Evolutionary conservation across 2,329 filamentous ascomycete species (phyloP).

Genomic region (Neofusicoccum ribis): DNA sequence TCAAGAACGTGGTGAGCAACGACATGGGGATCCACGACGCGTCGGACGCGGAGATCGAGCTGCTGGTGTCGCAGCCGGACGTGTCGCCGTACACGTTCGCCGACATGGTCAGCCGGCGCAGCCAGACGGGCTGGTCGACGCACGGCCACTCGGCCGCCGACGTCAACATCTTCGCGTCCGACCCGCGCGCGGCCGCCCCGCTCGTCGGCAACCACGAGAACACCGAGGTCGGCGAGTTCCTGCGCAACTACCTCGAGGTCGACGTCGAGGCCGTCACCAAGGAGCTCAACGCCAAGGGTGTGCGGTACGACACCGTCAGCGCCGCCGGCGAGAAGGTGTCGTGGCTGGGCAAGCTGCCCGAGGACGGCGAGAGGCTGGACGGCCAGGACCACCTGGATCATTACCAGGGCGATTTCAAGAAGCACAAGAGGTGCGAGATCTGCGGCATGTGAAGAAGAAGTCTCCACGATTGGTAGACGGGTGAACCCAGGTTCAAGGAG

Average conservation of each 20-base stretch:
- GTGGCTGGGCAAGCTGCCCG: constrained; percentile 47
- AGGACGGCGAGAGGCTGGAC: constrained; percentile 44
- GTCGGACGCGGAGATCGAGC: constrained; percentile 67
- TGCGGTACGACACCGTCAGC: constrained; percentile 31
- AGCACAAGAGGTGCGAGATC: constrained; percentile 24
- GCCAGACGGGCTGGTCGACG: constrained; percentile 90
- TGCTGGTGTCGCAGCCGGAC: constrained; percentile 60
- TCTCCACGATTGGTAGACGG: too few species aligned
- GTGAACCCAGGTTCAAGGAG: too few species aligned
- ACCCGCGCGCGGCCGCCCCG: constrained; percentile 60
- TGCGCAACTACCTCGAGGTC: constrained; percentile 75
- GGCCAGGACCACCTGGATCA: constrained; percentile 43
- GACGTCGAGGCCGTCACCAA: constrained; percentile 76
- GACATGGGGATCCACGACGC: constrained; percentile 78
- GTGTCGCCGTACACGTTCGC: constrained; percentile 66
- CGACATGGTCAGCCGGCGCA: constrained; percentile 82
- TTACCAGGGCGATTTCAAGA: constrained; percentile 25
- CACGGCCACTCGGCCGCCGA: constrained; percentile 79
- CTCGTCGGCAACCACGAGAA: constrained; percentile 91
- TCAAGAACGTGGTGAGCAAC: constrained; percentile 67
- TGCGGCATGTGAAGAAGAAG: constrained; percentile 13
- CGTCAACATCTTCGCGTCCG: constrained; percentile 92
- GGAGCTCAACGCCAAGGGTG: constrained; percentile 64
- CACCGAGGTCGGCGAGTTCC: constrained; percentile 82
- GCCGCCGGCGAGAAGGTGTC: constrained; percentile 32